These are phyloP conservation scores for Pochonia chlamydosporia DNA, from an alignment of 2,329 filamentous ascomycete species.

Conservation along the genomic window DNA sequence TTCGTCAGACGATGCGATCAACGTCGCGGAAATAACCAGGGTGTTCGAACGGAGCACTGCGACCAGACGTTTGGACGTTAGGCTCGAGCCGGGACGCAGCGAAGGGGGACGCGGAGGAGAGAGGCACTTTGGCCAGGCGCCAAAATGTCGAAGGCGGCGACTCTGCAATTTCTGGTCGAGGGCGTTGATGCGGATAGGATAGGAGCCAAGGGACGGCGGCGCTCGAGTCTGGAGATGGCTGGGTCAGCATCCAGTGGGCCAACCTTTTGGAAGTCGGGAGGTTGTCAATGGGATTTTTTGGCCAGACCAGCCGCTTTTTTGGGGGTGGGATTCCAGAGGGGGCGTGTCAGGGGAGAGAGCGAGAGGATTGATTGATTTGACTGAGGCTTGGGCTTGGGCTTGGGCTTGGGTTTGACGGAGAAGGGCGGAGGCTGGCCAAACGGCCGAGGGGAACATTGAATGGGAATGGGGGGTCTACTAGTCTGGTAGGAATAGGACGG, in stretches of 20 bases:
- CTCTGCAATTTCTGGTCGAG: constrained; percentile 17
- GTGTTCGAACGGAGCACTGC: neutral
- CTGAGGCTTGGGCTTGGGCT: too few species aligned
- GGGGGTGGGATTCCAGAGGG: constrained; percentile 10
- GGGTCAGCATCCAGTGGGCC: constrained; percentile 34
- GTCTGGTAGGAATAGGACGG: too few species aligned
- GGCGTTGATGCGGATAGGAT: constrained; percentile 17
- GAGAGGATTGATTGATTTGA: neutral
- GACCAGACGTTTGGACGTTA: constrained; percentile 8
- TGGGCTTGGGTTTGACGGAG: too few species aligned
- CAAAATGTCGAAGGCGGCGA: constrained; percentile 8
- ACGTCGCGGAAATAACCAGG: too few species aligned
- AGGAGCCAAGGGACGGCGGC: constrained; percentile 25
- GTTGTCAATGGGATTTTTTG: constrained; percentile 21
- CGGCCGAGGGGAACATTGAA: too few species aligned
- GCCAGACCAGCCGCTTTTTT: constrained; percentile 28
- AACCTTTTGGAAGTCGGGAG: constrained; percentile 20
- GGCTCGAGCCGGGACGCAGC: neutral
- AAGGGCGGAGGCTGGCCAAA: too few species aligned
- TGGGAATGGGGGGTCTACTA: too few species aligned
- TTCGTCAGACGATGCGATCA: constrained; percentile 4
- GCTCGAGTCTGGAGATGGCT: constrained; percentile 37
- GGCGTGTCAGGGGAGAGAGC: constrained; percentile 8
- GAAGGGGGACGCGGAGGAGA: neutral
- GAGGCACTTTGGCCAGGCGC: neutral